Evolutionary conservation across 495 filamentous ascomycete species (phyloP), one percentile per base, ranked within the genome.

Genomic region (Hypoxylon cercidicola): DNA sequence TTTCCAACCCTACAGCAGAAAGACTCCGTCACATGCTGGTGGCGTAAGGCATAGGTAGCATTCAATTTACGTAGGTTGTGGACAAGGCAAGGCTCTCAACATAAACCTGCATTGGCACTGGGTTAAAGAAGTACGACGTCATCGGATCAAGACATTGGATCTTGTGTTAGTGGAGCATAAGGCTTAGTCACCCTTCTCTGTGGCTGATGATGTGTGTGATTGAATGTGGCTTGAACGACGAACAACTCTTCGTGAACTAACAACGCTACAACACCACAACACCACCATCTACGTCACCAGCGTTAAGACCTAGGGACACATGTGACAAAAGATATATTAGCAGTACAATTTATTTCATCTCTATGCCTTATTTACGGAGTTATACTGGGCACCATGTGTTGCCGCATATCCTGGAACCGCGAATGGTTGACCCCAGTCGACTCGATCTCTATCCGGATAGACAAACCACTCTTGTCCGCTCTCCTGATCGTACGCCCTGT

Each of bases 361-460:
- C n/a, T n/a, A n/a, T n/a, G n/a, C n/a, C n/a, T n/a, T 15, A 4
- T 19, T 44, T 28, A 28, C 3, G 3, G 25, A 7, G 30, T 32
- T 15, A 15, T 39, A 67, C 15, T 37, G 1, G 1, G 49, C 0
- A 0, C 68, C 68, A 25, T 70, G 68, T n/a, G 68, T 68, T 11
- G 63, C 44, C 4, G 30, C 54, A 13, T 63, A 19, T 4, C 59
- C 55, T 0, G 21, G 44, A 2, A 23, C 59, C 45, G 49, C 55
- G 16, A 71, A 71, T 3, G 68, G 68, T 0, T 71, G 1, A 2
- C 2, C 6, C 68, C 68, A 71, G 37, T 71, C 55, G n/a, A 71
- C 64, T 7, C 1, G 0, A 23, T 71, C 68, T 11, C 1, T 15
- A 35, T 71, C 68, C 1, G 68, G 68, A 40, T 71, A 71, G 30